Base-by-base conservation (phyloP, 148 eudicot genomes). In the Rheum nobile region DNA sequence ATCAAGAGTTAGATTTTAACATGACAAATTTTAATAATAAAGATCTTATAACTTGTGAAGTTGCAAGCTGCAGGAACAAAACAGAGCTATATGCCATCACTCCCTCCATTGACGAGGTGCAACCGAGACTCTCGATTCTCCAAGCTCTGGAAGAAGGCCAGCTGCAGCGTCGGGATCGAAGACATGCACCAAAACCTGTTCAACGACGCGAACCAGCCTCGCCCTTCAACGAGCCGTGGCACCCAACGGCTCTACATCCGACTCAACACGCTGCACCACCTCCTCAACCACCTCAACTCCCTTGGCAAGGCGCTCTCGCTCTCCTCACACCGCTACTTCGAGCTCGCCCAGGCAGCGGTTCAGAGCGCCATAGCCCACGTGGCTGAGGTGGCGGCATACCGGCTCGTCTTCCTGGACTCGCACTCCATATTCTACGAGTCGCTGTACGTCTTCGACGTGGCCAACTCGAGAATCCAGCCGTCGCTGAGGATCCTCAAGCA, bases 171-270 rank as follows among this genome's bases (percentile, higher is more conserved):
- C 3, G 82, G 85, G 31, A 46, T 73, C 13, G 82, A 84, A 1
- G 88, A 84, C 24, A 67, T 80, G 37, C 77, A 87, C 67, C 82
- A 76, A 9, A 50, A 65, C 24, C 75, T 76, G 71, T 0, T 77
- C 4, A 75, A 78, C 6, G 96, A 94, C 77, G 88, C 80, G 6
- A 86, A 86, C 59, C 83, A 90, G 50, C 83, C 92, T 8, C 90
- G 94, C 11, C 97, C 97, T 38, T 90, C 99, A 34, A 95, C 99
- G 1, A 91, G 99, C 50, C 87, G 99, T 1, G 97, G 97, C 2
- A 95, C 99, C 0, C 99, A 95, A 78, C 93, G 99, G 72, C 85
- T 91, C 22, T 91, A 91, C 83, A 91, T 90, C 65, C 93, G 97
- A 6, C 94, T 95, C 72, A 95, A 95, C 84, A 91, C 97, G 75